Base-by-base conservation (phyloP, 2,329 filamentous ascomycete genomes). In the Fusarium sp. region DNA sequence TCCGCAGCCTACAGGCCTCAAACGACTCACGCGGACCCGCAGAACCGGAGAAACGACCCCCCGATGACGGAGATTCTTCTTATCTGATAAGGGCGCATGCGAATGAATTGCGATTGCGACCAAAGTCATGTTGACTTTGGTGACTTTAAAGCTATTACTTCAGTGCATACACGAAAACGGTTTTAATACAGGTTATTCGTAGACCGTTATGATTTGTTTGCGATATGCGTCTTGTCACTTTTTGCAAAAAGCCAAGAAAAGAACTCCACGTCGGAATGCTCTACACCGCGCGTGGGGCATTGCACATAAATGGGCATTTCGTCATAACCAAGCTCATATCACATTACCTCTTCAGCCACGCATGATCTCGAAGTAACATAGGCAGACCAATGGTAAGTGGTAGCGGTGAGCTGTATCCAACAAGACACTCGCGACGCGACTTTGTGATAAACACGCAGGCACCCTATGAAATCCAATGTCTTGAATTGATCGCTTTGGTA, bases 51-150 rank as follows among this genome's bases (percentile, higher is more conserved):
- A 74, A 73, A 73, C 70, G 52, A 63, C 31, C 47, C 51, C 52
- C 72, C 70, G 67, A 68, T 71, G 61, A 66, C 62, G 67, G 70
- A 67, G 61, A 36, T 55, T 51, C 34, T 58, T 66, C 58, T 72
- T 74, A 62, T 71, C 71, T 58, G 68, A 71, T 72, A 72, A 72
- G 57, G 38, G 68, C 41, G 57, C 49, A 57, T 56, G 53, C 38
- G 38, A 50, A 23, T 23, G 23, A 23, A 23, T 28, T 30, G 52
- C 46, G 57, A 47, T 56, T 54, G 55, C 36, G 44, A 56, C 34
- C 33, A 33, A 41, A 28, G 33, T 12, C 33, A 42, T 65, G 31
- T 51, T 45, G 41, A 47, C 57, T 33, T 58, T 26, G 12, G 31
- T 36, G 15, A 44, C 23, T 11, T 50, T 20, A 28, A 49, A 53